Evolutionary conservation across 192 early-diverging fungal genomes (phyloP).

Genomic region (Dissophora ornata): DNA sequence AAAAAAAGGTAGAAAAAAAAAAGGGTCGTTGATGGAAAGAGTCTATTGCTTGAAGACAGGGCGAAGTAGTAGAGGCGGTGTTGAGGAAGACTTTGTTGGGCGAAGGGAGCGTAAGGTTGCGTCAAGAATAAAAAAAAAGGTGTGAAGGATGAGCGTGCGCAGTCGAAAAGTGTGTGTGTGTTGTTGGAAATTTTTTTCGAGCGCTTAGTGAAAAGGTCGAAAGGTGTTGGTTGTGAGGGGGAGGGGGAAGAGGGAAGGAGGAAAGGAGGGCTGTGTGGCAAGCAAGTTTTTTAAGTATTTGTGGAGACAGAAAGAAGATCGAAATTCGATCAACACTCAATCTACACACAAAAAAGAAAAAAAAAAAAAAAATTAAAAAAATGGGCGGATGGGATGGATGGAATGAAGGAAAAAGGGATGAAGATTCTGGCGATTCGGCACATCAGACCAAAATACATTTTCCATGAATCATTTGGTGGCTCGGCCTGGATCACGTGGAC

Average conservation of each 20-base stretch:
- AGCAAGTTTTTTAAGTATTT: neutral
- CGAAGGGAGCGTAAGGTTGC: neutral
- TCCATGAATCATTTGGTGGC: too few relatives aligned
- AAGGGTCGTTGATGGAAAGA: constrained; percentile 25
- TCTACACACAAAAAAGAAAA: too few relatives aligned
- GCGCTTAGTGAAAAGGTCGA: constrained; percentile 51
- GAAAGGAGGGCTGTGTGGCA: neutral
- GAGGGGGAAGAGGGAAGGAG: neutral
- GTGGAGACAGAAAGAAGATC: neutral
- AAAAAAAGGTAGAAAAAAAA: constrained; percentile 6
- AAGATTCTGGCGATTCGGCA: too few relatives aligned
- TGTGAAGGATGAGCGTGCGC: constrained; percentile 3
- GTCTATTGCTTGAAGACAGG: too few relatives aligned
- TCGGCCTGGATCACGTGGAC: too few relatives aligned
- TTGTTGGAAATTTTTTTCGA: constrained; percentile 7
- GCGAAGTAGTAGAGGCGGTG: too few relatives aligned
- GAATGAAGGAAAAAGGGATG: too few relatives aligned
- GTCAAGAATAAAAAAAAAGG: neutral
- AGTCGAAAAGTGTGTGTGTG: constrained; percentile 8
- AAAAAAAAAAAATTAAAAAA: too few relatives aligned
- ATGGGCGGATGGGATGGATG: too few relatives aligned
- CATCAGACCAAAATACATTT: too few relatives aligned
- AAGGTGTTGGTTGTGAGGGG: neutral
- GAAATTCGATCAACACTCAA: too few relatives aligned
- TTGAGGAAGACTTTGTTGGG: too few relatives aligned